Conservation (phyloP, 2,329 filamentous ascomycete species). For the Nothopassalora personata region DNA sequence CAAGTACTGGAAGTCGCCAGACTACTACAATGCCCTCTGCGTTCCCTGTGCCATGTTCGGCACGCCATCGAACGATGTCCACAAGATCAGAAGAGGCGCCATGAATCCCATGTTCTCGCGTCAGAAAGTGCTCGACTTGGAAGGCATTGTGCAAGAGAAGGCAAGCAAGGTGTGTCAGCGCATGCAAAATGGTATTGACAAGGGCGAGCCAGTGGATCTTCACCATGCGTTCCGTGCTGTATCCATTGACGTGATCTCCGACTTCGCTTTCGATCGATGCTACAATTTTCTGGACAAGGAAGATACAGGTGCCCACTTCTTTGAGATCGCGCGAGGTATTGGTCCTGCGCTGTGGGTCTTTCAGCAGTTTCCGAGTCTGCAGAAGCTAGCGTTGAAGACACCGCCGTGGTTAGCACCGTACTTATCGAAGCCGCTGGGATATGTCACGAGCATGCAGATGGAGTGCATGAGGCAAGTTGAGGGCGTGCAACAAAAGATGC, state of each 20-base stretch:
- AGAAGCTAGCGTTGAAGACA: conserved; percentile 18
- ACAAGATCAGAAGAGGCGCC: conserved; percentile 2
- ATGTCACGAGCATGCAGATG: conserved; percentile 18
- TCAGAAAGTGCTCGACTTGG: background rate
- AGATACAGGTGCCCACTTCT: conserved; percentile 27
- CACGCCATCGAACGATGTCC: conserved; percentile 1
- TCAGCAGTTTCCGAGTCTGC: conserved; percentile 22
- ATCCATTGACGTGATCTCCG: conserved; percentile 29
- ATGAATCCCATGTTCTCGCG: conserved; percentile 3
- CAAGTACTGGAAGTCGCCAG: conserved; percentile 10
- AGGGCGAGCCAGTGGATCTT: conserved; percentile 22
- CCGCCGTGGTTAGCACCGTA: conserved; percentile 23
- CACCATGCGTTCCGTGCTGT: conserved; percentile 27
- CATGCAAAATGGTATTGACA: conserved; percentile 9
- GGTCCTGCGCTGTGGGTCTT: conserved; percentile 20
- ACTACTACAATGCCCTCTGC: conserved; percentile 7
- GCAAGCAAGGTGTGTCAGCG: conserved; percentile 19
- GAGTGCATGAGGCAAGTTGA: conserved; percentile 20
- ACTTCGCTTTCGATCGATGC: conserved; percentile 30
- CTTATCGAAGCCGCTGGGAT: conserved; percentile 18
- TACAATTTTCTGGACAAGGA: conserved; percentile 28
- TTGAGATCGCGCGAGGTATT: conserved; percentile 22
- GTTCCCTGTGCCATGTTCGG: conserved; percentile 13
- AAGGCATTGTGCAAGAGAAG: conserved; percentile 15
- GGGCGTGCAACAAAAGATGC: conserved; percentile 16